Conservation (phyloP, 805 yeast species). For the Metschnikowia aberdeeniae region DNA sequence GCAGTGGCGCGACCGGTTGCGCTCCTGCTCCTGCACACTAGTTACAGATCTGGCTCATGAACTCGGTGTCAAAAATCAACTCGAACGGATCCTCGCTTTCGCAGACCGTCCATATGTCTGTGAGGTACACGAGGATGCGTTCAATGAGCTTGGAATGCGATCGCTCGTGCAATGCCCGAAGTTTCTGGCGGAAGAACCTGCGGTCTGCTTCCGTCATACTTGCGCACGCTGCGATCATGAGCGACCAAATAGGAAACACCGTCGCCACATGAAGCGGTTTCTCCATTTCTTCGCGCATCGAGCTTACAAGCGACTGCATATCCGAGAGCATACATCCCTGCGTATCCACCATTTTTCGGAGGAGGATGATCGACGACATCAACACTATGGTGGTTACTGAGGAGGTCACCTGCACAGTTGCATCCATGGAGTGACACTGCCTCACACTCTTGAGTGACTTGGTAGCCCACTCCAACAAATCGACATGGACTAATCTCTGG, state of each 20-base stretch:
- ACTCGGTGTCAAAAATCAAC: slow-evolving; percentile 12
- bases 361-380: slow-evolving; percentile 9
- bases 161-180: slow-evolving; percentile 2
- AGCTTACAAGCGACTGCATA: slow-evolving; percentile 5
- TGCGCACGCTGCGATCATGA: slow-evolving; percentile 15
- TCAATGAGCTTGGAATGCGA: slow-evolving; percentile 10
- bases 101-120: slow-evolving; percentile 14
- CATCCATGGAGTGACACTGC: background rate
- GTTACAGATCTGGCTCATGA: slow-evolving; percentile 14
- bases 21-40: background rate
- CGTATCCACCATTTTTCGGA: slow-evolving; percentile 8
- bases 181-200: slow-evolving; percentile 6
- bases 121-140: slow-evolving; percentile 10
- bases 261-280: slow-evolving; percentile 6
- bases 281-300: slow-evolving; percentile 9
- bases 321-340: background rate
- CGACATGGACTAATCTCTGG: slow-evolving; percentile 2
- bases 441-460: slow-evolving; percentile 6
- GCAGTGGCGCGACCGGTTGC: background rate
- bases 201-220: slow-evolving; percentile 4
- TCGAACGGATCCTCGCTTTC: slow-evolving; percentile 15
- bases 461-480: slow-evolving; percentile 8
- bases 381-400: slow-evolving; percentile 12
- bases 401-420: slow-evolving; percentile 6
- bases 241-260: slow-evolving; percentile 16